phyloP scores from a whole-genome alignment of 2,329 filamentous ascomycete genomes.

The Fragosphaeria purpurea region DNA sequence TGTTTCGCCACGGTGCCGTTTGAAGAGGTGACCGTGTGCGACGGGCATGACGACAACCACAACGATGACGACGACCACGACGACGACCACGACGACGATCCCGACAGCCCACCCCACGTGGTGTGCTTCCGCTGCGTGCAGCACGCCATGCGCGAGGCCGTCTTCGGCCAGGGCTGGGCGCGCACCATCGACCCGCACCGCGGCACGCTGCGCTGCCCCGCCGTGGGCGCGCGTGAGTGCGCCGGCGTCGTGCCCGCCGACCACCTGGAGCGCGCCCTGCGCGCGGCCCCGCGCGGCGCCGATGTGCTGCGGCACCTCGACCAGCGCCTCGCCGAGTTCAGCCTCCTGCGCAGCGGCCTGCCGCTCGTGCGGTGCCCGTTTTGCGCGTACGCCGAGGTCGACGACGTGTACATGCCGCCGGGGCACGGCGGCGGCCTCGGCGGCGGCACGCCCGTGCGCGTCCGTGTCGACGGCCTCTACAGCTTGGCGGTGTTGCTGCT shows the following conservation, averaged over 20 bases:
- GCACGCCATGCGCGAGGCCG: slow-evolving; percentile 70
- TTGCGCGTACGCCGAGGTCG: slow-evolving; percentile 82
- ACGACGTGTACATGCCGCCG: slow-evolving; percentile 58
- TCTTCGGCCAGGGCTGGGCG: slow-evolving; percentile 89
- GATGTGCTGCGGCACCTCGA: slow-evolving; percentile 70
- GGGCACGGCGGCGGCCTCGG: slow-evolving; percentile 11
- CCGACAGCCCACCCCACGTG: slow-evolving; percentile 44
- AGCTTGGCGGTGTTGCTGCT: slow-evolving; percentile 40
- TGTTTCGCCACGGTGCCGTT: slow-evolving; percentile 64
- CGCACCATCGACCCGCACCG: slow-evolving; percentile 63
- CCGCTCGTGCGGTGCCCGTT: slow-evolving; percentile 80
- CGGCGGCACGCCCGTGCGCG: slow-evolving; percentile 42
- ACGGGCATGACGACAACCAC: slow-evolving; percentile 27
- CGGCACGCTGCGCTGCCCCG: slow-evolving; percentile 75
- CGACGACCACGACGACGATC: neutral
- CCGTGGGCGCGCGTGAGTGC: slow-evolving; percentile 62
- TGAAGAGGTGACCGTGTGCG: slow-evolving; percentile 66
- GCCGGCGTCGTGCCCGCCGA: slow-evolving; percentile 59
- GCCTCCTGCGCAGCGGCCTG: slow-evolving; percentile 60
- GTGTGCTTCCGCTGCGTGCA: slow-evolving; percentile 77
- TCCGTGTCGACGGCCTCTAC: slow-evolving; percentile 42
- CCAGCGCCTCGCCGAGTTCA: slow-evolving; percentile 67
- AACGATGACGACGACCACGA: neutral
- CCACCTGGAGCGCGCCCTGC: slow-evolving; percentile 63
- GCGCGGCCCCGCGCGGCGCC: slow-evolving; percentile 55